Evolutionary conservation across 345 rosid genomes (phyloP).

Genomic region (Citrus trifoliata): DNA sequence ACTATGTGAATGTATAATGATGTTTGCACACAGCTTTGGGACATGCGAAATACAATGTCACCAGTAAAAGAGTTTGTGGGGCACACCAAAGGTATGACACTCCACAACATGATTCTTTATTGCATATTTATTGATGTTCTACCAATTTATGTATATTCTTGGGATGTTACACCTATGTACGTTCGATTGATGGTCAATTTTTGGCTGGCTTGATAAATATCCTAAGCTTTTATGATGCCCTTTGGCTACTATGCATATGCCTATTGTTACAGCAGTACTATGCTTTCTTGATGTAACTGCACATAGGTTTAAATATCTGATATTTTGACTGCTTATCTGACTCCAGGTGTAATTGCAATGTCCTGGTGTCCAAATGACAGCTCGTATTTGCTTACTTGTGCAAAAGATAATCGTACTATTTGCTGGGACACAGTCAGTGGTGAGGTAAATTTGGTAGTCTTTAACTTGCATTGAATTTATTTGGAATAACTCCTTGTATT

Average conservation of each 20-base stretch:
- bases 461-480: not conserved
- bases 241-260: not conserved
- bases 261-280: not conserved
- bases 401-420: conserved; percentile 94
- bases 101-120: not conserved
- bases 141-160: not conserved
- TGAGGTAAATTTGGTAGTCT: conserved; percentile 48
- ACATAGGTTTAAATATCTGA: not conserved
- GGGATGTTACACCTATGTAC: not conserved
- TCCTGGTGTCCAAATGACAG: conserved; percentile 97
- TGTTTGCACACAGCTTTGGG: conserved; percentile 86
- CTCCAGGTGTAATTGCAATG: conserved; percentile 97
- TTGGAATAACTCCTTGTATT: not conserved
- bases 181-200: not conserved
- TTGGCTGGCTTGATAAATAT: not conserved
- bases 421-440: conserved; percentile 95
- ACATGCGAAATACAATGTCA: conserved; percentile 86
- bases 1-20: not conserved
- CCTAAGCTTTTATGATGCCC: not conserved
- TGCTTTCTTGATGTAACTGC: not conserved
- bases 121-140: conserved; percentile 3
- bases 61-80: conserved; percentile 91
- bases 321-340: conserved; percentile 4
- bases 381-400: conserved; percentile 94
- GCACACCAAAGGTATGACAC: conserved; percentile 79